Evolutionary conservation across 2,329 filamentous ascomycete genomes (phyloP).

Genomic region (Trichophyton benhamiae): DNA sequence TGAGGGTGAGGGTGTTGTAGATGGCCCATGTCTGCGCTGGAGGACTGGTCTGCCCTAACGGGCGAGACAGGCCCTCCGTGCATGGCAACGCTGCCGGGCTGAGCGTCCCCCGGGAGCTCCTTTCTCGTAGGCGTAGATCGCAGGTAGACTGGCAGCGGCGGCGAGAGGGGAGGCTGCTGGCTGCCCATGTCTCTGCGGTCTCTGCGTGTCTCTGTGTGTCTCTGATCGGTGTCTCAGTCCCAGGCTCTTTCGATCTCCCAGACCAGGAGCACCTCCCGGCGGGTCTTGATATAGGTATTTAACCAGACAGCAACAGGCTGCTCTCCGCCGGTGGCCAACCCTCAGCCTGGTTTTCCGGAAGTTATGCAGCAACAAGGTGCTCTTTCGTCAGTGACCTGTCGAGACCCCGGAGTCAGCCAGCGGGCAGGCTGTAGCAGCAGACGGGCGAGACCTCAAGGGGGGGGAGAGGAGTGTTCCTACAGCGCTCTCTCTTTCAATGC

Average conservation of each 20-base stretch:
- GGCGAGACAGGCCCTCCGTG: conserved; percentile 25
- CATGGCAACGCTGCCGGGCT: conserved; percentile 16
- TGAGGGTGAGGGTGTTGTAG: neutral
- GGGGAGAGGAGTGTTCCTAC: neutral
- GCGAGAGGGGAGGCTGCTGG: conserved; percentile 22
- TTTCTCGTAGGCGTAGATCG: conserved; percentile 23
- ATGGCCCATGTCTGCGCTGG: conserved; percentile 20
- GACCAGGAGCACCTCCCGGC: too few species aligned
- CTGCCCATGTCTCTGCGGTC: neutral
- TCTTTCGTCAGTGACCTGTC: too few species aligned
- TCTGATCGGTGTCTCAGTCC: neutral
- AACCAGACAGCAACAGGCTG: too few species aligned
- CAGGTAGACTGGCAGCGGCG: conserved; percentile 35
- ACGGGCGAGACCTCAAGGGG: neutral
- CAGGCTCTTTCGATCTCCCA: too few species aligned
- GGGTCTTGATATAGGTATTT: too few species aligned
- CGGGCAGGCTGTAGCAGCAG: neutral
- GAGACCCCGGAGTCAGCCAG: neutral
- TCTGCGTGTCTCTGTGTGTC: neutral
- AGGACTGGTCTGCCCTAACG: conserved; percentile 24
- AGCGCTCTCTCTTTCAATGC: neutral
- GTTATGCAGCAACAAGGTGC: too few species aligned
- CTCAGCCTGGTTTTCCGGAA: too few species aligned
- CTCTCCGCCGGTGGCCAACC: too few species aligned
- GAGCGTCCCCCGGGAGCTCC: conserved; percentile 10